These are phyloP conservation scores for Stipa capillata DNA, from an alignment of 176 grass and related monocot species.

Conservation along the genomic window DNA sequence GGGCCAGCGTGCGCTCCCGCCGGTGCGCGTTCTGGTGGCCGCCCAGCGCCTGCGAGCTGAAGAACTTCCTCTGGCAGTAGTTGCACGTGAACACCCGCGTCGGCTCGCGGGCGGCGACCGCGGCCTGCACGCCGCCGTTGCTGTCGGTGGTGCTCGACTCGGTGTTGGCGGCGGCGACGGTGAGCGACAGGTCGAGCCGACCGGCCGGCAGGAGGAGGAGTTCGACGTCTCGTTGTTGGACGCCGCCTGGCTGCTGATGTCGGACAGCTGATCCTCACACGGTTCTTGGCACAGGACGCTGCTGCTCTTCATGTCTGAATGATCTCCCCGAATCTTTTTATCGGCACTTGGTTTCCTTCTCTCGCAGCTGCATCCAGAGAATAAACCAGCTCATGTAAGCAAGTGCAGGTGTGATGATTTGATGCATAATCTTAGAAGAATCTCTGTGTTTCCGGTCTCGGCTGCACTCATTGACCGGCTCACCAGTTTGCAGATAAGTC, in stretches of 20 bases:
- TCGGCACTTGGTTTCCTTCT: background rate
- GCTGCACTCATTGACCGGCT: constrained; percentile 6
- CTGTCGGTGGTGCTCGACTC: constrained; percentile 54
- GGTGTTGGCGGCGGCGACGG: constrained; percentile 9
- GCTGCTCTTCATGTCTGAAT: constrained; percentile 25
- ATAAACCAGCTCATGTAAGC: background rate
- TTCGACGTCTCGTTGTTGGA: constrained; percentile 34
- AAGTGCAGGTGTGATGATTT: background rate
- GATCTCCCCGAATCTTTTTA: background rate
- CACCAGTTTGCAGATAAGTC: background rate
- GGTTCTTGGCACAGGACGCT: constrained; percentile 21
- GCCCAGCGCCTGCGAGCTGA: constrained; percentile 72
- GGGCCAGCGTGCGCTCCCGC: constrained; percentile 58
- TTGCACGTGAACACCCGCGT: constrained; percentile 63
- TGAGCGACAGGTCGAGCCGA: constrained; percentile 43
- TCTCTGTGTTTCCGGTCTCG: background rate
- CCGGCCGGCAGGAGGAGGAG: constrained; percentile 1
- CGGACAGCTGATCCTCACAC: constrained; percentile 39
- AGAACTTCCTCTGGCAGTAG: constrained; percentile 84
- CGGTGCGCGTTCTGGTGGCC: constrained; percentile 75
- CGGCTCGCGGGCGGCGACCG: constrained; percentile 17
- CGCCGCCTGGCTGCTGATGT: constrained; percentile 52
- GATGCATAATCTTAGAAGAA: background rate
- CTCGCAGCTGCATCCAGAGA: constrained; percentile 30
- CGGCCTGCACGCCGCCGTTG: background rate